A percentile compares a stretch with the other conserved stretches of the same genome.
Conservation (phyloP, 148 eudicot genomes). For the Pouteria glomerata region DNA sequence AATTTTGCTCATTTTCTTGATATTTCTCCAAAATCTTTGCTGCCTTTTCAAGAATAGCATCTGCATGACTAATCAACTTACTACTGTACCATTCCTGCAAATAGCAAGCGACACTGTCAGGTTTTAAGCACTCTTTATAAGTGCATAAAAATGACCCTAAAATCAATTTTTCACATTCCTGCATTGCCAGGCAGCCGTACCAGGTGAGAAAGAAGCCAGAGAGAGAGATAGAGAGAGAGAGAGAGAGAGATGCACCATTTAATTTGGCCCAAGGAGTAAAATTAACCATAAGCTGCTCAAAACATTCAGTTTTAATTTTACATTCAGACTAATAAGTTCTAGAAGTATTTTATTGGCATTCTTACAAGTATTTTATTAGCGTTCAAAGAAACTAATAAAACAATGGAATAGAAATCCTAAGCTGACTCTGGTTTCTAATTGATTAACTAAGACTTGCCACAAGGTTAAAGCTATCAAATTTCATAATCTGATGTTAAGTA, state of each 20-base stretch:
- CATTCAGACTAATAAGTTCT: neutral
- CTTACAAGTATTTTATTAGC: no score
- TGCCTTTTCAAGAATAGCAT: constrained; percentile 48
- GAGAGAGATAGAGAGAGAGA: neutral
- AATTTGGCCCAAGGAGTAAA: neutral
- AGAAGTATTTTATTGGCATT: neutral
- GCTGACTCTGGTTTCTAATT: neutral
- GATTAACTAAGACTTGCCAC: neutral
- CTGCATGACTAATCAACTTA: constrained; percentile 55
- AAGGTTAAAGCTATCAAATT: neutral
- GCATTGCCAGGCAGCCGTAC: no score
- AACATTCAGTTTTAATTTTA: neutral
- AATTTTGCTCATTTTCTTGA: constrained; percentile 37
- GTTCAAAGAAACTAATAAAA: neutral
- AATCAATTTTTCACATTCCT: neutral
- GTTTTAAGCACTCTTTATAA: neutral
- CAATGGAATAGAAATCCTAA: neutral
- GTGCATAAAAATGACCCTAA: neutral
- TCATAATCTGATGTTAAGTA: neutral
- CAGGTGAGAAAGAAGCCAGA: no score
- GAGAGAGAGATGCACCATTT: neutral
- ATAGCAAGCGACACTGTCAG: constrained; percentile 8
- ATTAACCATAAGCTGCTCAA: neutral
- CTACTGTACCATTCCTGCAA: constrained; percentile 69
- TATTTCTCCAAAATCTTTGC: constrained; percentile 44